Conservation (phyloP, 2,329 filamentous ascomycete genomes). For the Fusarium mexicanum region DNA sequence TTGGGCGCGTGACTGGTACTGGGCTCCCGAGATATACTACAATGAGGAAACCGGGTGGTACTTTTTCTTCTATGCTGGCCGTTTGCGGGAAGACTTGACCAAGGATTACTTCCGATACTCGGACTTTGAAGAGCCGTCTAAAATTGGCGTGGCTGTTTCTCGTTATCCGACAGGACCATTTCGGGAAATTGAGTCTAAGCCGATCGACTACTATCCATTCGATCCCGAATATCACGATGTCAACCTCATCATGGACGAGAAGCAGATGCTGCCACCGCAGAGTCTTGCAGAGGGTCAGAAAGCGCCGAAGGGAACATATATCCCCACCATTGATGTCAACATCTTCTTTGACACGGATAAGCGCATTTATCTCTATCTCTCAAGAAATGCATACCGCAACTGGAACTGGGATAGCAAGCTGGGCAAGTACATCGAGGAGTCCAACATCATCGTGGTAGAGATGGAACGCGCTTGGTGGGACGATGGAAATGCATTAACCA, state of each 20-base stretch:
- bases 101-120: constrained; percentile 49
- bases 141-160: constrained; percentile 49
- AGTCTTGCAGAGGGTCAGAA: constrained; percentile 40
- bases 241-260: constrained; percentile 51
- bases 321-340: constrained; percentile 57
- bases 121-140: constrained; percentile 49
- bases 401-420: constrained; percentile 49
- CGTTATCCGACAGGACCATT: constrained; percentile 48
- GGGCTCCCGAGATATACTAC: constrained; percentile 50
- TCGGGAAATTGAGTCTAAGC: constrained; percentile 45
- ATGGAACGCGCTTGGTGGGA: constrained; percentile 50
- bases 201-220: constrained; percentile 49
- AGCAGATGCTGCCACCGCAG: constrained; percentile 48
- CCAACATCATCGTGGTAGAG: constrained; percentile 51
- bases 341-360: constrained; percentile 56
- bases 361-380: constrained; percentile 49
- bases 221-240: constrained; percentile 50
- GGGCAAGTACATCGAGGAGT: constrained; percentile 51
- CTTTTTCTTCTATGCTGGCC: constrained; percentile 50
- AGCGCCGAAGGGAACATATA: constrained; percentile 49
- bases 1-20: constrained; percentile 50
- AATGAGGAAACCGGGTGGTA: constrained; percentile 51
- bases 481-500: constrained; percentile 46
- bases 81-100: constrained; percentile 46
- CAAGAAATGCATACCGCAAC: constrained; percentile 50